These are phyloP conservation scores for Crithidia thermophila DNA, from an alignment of 208 protist species.

Conservation along the genomic window DNA sequence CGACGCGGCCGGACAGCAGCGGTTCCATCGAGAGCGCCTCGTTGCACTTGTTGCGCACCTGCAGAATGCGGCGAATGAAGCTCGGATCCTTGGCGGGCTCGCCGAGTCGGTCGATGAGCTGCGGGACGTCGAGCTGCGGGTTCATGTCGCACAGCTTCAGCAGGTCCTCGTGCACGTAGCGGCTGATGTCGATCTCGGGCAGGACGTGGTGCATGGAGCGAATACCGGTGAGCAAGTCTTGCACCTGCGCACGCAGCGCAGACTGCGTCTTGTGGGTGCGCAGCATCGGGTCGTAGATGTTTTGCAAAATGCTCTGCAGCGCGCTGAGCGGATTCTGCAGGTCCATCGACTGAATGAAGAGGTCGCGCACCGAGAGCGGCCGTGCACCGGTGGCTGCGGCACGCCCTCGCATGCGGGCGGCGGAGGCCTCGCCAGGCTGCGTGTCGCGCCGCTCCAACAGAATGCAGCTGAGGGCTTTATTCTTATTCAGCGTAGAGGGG, in stretches of 20 bases:
- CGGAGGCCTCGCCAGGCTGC: background rate
- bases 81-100: conserved; percentile 52
- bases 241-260: conserved; percentile 57
- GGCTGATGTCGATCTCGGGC: conserved; percentile 65
- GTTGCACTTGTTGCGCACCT: conserved; percentile 66
- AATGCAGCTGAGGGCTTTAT: conserved; percentile 32
- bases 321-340: conserved; percentile 54
- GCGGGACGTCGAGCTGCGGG: conserved; percentile 58
- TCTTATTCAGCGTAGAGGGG: background rate
- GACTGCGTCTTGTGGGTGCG: conserved; percentile 42
- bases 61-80: conserved; percentile 67
- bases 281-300: conserved; percentile 80
- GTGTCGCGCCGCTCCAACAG: conserved; percentile 23
- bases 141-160: conserved; percentile 71
- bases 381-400: background rate
- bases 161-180: conserved; percentile 75
- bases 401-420: too few relatives aligned
- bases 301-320: conserved; percentile 62
- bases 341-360: conserved; percentile 73
- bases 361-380: conserved; percentile 49
- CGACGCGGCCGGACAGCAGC: conserved; percentile 36
- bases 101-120: conserved; percentile 77
- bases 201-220: conserved; percentile 54
- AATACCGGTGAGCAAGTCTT: conserved; percentile 77
- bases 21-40: conserved; percentile 58